Percentiles rank a stretch among this genome's conserved stretches.
Conservation (phyloP, 148 eudicot genomes). For the Fagopyrum esculentum region DNA sequence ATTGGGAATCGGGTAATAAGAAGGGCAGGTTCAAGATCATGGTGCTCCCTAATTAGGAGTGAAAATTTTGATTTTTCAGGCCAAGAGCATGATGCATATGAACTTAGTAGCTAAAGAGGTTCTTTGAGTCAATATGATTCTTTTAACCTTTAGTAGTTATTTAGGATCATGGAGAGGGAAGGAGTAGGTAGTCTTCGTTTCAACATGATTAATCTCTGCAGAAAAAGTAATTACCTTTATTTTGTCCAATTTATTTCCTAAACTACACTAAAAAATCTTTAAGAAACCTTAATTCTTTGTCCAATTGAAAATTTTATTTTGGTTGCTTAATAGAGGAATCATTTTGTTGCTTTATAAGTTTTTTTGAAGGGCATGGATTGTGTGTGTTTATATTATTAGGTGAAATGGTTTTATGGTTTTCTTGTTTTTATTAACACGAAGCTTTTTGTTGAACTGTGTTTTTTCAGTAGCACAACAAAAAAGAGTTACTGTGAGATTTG, state of each 20-base stretch:
- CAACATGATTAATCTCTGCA: neutral
- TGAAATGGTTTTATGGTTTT: neutral
- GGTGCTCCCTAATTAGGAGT: neutral
- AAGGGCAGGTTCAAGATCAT: neutral
- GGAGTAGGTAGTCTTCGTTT: neutral
- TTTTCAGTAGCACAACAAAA: constrained; percentile 35
- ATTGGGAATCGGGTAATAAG: no score
- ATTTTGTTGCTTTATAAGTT: neutral
- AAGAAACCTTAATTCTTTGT: neutral
- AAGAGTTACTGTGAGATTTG: no score
- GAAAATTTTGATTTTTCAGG: neutral
- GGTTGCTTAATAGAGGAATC: neutral
- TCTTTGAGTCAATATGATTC: neutral
- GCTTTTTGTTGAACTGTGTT: neutral
- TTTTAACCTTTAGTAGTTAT: neutral
- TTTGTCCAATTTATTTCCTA: neutral
- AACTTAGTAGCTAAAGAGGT: neutral
- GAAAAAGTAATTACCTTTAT: neutral
- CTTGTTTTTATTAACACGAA: neutral
- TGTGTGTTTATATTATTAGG: neutral
- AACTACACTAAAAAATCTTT: no score
- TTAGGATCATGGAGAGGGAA: neutral
- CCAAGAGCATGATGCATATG: neutral
- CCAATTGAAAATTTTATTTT: neutral
- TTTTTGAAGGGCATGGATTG: neutral